Conservation (phyloP, 345 rosid species). For the Acer yangbiense region DNA sequence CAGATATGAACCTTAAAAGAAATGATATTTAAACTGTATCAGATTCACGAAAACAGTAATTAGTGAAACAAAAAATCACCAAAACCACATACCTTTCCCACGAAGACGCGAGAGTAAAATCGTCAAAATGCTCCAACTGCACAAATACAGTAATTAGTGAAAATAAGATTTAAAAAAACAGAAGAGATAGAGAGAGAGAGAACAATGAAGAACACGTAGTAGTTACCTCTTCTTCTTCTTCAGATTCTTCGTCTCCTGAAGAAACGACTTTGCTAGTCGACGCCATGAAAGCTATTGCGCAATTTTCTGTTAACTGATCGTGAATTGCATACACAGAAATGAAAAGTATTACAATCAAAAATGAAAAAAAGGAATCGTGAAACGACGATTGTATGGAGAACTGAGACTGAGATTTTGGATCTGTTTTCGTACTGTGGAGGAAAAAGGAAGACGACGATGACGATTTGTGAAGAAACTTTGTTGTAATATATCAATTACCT, state of each 20-base stretch:
- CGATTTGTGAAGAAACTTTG: not conserved
- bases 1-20: conserved; percentile 80
- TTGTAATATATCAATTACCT: not conserved
- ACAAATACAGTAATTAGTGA: not conserved
- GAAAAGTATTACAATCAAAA: not conserved
- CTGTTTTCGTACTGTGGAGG: conserved; percentile 5
- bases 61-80: not conserved
- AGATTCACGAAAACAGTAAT: not conserved
- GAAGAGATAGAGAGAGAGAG: not conserved
- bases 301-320: not conserved
- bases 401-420: not conserved
- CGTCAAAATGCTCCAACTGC: conserved; percentile 90
- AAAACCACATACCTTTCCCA: conserved; percentile 76
- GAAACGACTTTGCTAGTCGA: conserved; percentile 51
- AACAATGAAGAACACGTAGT: not conserved
- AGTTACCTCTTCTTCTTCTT: conserved; percentile 44
- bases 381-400: not conserved
- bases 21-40: not conserved
- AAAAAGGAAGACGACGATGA: not conserved
- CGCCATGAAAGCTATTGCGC: conserved; percentile 50
- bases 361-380: not conserved
- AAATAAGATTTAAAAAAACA: not conserved
- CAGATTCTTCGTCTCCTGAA: conserved; percentile 55
- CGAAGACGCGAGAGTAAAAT: conserved; percentile 95
- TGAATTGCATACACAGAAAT: not conserved